phyloP scores from a whole-genome alignment of 345 rosid species.

The Eucalyptus fibrosa region DNA sequence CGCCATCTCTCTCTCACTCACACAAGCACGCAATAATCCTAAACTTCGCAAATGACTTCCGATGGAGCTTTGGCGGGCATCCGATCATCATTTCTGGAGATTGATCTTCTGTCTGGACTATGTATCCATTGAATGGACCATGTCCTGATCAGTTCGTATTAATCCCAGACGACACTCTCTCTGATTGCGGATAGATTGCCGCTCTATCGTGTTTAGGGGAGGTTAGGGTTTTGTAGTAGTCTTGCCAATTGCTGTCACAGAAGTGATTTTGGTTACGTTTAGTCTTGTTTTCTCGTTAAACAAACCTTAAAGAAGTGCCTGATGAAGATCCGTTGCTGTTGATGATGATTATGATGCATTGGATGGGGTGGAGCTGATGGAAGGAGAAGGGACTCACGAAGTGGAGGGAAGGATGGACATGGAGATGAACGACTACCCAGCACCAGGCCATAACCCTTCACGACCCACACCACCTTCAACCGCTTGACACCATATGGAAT shows the following conservation, averaged over 20 bases:
- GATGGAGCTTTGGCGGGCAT: background rate
- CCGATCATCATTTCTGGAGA: background rate
- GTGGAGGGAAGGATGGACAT: conserved; percentile 35
- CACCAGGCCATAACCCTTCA: conserved; percentile 55
- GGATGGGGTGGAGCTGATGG: background rate
- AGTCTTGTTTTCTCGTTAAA: background rate
- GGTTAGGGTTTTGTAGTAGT: background rate
- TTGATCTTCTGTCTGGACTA: background rate
- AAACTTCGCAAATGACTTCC: background rate
- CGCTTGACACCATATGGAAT: no score
- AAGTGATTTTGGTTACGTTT: background rate
- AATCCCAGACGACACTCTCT: background rate
- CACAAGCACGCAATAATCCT: background rate
- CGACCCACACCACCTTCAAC: conserved; percentile 7
- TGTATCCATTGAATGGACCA: background rate
- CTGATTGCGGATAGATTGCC: background rate
- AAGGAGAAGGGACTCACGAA: background rate
- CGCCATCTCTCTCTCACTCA: background rate
- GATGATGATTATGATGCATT: background rate
- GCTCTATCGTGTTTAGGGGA: background rate
- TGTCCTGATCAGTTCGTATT: background rate
- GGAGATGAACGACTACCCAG: conserved; percentile 49
- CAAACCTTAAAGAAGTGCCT: background rate
- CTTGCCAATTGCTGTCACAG: background rate
- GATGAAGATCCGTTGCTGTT: background rate